Conservation (phyloP, 1,139 yeast genomes). For the Suhomyces terraborum region DNA sequence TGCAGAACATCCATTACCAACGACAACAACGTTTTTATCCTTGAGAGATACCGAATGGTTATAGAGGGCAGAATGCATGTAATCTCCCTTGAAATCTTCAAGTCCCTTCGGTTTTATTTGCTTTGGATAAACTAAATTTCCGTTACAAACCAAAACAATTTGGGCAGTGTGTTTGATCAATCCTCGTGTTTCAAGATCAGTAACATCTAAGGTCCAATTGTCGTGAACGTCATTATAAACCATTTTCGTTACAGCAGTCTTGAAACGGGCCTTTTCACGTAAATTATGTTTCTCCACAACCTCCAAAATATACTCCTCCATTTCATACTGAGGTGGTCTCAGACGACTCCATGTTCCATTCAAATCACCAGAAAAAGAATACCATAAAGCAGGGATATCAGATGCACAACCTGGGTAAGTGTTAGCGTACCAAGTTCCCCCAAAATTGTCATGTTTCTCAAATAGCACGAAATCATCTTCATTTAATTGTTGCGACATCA, state of each 20-base stretch:
- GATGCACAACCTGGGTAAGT: constrained; percentile 58
- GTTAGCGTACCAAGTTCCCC: constrained; percentile 61
- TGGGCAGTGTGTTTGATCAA: constrained; percentile 28
- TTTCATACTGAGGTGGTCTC: constrained; percentile 52
- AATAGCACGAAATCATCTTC: constrained; percentile 40
- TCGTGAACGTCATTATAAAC: constrained; percentile 34
- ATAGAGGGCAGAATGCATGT: constrained; percentile 54
- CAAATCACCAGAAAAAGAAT: constrained; percentile 43
- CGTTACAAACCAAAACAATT: constrained; percentile 37
- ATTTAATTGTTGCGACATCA: constrained; percentile 33
- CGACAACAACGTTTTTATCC: constrained; percentile 25
- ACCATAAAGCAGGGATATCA: constrained; percentile 54
- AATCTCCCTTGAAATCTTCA: constrained; percentile 44
- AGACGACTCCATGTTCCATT: constrained; percentile 47
- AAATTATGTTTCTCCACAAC: constrained; percentile 42
- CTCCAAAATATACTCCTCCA: constrained; percentile 46
- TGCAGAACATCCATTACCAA: constrained; percentile 30
- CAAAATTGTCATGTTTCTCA: constrained; percentile 48
- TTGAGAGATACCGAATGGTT: constrained; percentile 41
- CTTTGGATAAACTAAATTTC: constrained; percentile 42
- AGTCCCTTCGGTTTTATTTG: constrained; percentile 38
- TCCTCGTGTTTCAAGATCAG: constrained; percentile 38
- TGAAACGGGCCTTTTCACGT: constrained; percentile 31
- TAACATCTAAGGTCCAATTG: constrained; percentile 40
- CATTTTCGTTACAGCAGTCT: constrained; percentile 31